Conservation (phyloP, 495 filamentous ascomycete genomes). For the Aspergillus bridgeri region DNA sequence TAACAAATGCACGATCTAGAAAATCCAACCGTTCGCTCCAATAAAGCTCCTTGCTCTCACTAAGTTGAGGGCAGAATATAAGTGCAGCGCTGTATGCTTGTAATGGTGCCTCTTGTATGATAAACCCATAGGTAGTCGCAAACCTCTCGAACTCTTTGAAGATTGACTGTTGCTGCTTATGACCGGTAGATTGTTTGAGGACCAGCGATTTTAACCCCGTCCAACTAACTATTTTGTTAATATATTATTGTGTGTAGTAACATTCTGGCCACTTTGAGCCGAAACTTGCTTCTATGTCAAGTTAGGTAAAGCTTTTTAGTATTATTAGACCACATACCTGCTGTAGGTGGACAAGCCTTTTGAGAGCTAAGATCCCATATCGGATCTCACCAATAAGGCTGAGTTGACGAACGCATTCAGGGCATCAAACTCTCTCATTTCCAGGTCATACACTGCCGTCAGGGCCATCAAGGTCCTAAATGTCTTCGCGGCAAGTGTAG, state of each 20-base stretch:
- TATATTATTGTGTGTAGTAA: neutral
- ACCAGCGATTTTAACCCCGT: neutral
- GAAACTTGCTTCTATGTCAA: neutral
- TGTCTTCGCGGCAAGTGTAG: neutral
- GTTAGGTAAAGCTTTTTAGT: neutral
- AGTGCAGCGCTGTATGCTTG: conserved; percentile 9
- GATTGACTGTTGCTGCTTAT: neutral
- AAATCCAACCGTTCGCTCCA: conserved; percentile 3
- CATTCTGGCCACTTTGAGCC: neutral
- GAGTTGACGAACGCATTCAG: neutral
- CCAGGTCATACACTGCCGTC: neutral
- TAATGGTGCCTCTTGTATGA: conserved; percentile 11
- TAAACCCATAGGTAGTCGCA: conserved; percentile 1
- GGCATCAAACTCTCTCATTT: neutral
- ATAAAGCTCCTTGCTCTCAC: conserved; percentile 2
- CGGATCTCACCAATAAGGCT: neutral
- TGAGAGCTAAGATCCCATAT: conserved; percentile 8
- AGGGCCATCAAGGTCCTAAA: neutral
- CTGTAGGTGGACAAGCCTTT: neutral
- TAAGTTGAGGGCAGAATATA: conserved; percentile 5
- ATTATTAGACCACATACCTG: neutral
- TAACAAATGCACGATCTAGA: neutral
- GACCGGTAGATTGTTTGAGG: neutral
- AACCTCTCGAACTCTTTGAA: conserved; percentile 11
- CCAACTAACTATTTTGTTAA: too few relatives aligned